Evolutionary conservation across 73 alveolate species (phyloP).

Genomic region (Stentor roeselii): DNA sequence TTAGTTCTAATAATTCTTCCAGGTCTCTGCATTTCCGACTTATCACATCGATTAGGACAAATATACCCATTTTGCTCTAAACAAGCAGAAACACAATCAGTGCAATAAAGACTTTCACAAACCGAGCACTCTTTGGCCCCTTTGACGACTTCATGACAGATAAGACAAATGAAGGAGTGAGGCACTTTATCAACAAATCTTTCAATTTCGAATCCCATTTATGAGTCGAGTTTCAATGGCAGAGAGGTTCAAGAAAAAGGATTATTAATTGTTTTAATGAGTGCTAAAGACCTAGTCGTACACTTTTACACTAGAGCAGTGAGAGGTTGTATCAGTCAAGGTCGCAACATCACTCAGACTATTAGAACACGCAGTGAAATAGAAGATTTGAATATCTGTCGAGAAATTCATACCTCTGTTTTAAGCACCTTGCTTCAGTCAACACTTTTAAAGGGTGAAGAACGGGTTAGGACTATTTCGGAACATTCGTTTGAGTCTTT

Average conservation of each 20-base stretch:
- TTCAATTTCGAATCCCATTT: constrained; percentile 30
- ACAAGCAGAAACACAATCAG: constrained; percentile 22
- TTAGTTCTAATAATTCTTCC: constrained; percentile 27
- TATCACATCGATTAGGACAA: constrained; percentile 30
- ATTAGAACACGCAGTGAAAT: background rate
- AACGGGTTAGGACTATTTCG: background rate
- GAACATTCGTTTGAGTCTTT: background rate
- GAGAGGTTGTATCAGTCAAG: constrained; percentile 8
- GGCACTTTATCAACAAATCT: constrained; percentile 33
- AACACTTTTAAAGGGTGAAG: background rate
- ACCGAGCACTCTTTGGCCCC: constrained; percentile 23
- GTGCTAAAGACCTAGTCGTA: constrained; percentile 5
- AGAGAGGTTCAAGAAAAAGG: too few relatives aligned
- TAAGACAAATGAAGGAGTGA: constrained; percentile 24
- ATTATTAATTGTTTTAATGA: too few relatives aligned
- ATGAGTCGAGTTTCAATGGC: too few relatives aligned
- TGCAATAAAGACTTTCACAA: constrained; percentile 27
- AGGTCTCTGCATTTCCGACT: constrained; percentile 26
- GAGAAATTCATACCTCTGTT: background rate
- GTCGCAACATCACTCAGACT: background rate
- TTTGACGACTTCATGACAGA: constrained; percentile 30
- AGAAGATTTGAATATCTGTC: background rate
- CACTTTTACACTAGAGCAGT: background rate
- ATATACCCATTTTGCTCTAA: constrained; percentile 23
- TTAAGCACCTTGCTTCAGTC: background rate